Base-by-base conservation (phyloP, 2,329 filamentous ascomycete genomes). In the Fusarium redolens region DNA sequence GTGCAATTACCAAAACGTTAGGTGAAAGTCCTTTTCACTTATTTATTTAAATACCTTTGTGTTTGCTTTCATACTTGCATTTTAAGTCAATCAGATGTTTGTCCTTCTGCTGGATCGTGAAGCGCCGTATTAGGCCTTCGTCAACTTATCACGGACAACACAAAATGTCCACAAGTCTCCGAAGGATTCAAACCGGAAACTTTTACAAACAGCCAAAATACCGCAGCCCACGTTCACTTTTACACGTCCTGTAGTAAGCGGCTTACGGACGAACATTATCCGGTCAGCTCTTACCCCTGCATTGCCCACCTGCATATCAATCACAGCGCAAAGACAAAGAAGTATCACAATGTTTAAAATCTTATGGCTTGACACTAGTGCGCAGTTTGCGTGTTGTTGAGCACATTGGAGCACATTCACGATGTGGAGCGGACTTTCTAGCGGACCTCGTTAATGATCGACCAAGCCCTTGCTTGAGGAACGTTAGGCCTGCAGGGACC, bases 401-500 rank as follows among this genome's bases (percentile, higher is more conserved):
- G 47, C 33, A 65, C 28, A 38, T 56, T 41, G 13, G 20, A 38
- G 37, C n/a, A 31, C 25, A 55, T 43, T 30, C 40, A 48, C 35
- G 33, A 59, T 61, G 52, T 45, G 28, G 52, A 54, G 71, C 71
- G 71, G 71, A 73, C 57, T 73, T 73, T 64, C 40, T 25, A 35
- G 55, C 28, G 61, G 68, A 41, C 45, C 61, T 31, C 33, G 30
- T 45, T 35, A 33, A 50, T 44, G 62, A 71, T 73, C 62, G 28
- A 50, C 58, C 55, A 31, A 25, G 51, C 61, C 40, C 50, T 44
- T 65, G 65, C 55, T 28, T 41, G 41, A 25, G 51, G 41, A 56
- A 31, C 60, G 43, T 62, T 52, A 33, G 43, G 35, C 31, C 30
- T 68, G 47, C 54, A 52, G 61, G 43, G 69, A 50, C 41, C 35